Base-by-base conservation (phyloP, 176 grass and related monocot genomes). In the Poa annua region DNA sequence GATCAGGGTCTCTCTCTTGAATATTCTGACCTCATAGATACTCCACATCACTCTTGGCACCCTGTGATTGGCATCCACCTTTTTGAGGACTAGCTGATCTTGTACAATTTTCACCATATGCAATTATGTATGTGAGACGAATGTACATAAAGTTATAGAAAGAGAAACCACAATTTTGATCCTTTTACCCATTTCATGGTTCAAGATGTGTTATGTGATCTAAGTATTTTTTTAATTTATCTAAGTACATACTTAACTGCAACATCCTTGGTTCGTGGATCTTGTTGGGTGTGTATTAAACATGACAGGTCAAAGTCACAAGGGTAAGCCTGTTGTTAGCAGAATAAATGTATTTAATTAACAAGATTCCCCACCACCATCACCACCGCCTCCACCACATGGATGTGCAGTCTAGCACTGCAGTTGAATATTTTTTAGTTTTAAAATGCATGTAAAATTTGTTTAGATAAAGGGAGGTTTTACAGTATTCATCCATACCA, bases 121-220 rank as follows among this genome's bases (percentile, higher is more conserved):
- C 16, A 50, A 1, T 16, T 50, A 50, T 16, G 48, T 50, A 50
- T 5, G 16, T 1, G 15, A 50, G 15, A 50, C 48, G 15, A 1
- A 50, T 50, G 48, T 50, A 50, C 48, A 50, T 3, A 14, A 50
- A 5, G 41, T 39, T 42, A 42, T 10, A 50, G 14, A 49, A 12
- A 49, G 47, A 42, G 41, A 42, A 42, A 42, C 41, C 41, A 42
- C 8, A 10, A 8, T 42, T 42, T 81, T 26, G 19, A 57, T 67
- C 78, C 9, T 74, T 52, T 25, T 47, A 11, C 44, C 44, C 44
- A 47, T 47, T 47, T 47, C 47, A 15, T 49, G 14, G 14, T 50
- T 60, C 38, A 79, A n/a, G 29, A 75, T 75, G 16, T 79, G 14
- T 63, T 32, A 17, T 79, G 57, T 56, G 12, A 74, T 47, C 3